phyloP scores from a whole-genome alignment of 2,329 filamentous ascomycete genomes.

The Juglanconis sp. region DNA sequence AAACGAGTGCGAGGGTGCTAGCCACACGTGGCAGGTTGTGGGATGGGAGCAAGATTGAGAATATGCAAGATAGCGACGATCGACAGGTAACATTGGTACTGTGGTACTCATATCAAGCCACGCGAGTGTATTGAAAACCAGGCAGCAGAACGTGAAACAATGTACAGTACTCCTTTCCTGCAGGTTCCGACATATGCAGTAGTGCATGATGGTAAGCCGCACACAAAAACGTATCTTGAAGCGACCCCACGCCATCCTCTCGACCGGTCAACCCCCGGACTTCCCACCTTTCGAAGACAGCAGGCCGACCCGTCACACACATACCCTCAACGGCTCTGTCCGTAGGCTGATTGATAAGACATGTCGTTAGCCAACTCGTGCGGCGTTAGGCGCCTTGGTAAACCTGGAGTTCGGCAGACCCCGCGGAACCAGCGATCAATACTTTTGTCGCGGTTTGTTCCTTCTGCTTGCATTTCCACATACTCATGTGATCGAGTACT shows the following conservation, averaged over 20 bases:
- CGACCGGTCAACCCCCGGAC: slow-evolving; percentile 5
- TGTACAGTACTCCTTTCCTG: neutral
- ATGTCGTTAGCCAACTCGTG: neutral
- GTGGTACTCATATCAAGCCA: slow-evolving; percentile 1
- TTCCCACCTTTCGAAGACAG: neutral
- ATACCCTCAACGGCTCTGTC: neutral
- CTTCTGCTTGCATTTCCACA: neutral
- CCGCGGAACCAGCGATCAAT: neutral
- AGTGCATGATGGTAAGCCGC: slow-evolving; percentile 2
- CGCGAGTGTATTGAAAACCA: neutral
- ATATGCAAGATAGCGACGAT: neutral
- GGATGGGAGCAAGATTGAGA: neutral
- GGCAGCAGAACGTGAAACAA: neutral
- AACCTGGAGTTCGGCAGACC: neutral
- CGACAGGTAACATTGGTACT: neutral
- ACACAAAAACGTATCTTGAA: neutral
- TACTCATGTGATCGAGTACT: slow-evolving; percentile 14
- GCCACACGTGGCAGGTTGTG: slow-evolving; percentile 3
- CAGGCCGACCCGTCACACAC: neutral
- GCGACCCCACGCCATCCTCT: slow-evolving; percentile 1
- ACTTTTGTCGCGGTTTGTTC: neutral
- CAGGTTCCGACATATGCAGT: slow-evolving; percentile 6
- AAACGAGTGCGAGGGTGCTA: too few species aligned
- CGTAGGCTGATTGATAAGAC: slow-evolving; percentile 7
- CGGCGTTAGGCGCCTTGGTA: neutral